These are phyloP conservation scores for Candida pseudoviswanathii DNA, from an alignment of 1,139 yeast species.

Conservation along the genomic window DNA sequence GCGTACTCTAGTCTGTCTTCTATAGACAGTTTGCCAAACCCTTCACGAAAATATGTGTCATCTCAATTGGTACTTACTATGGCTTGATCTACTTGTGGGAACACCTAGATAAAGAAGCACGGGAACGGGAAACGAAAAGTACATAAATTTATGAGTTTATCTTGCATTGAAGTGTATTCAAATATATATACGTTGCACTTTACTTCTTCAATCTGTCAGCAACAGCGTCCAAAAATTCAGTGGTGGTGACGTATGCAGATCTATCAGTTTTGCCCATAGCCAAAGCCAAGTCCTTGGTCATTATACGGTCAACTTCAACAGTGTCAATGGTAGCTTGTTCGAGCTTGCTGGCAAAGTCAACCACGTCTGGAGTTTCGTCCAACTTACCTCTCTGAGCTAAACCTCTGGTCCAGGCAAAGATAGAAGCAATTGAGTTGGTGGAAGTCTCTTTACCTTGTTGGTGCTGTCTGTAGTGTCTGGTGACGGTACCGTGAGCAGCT, in stretches of 20 bases:
- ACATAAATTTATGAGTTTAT: neutral
- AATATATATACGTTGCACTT: too few species aligned
- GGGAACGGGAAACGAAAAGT: slow-evolving; percentile 1
- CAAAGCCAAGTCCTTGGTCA: slow-evolving; percentile 83
- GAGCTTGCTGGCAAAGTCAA: slow-evolving; percentile 62
- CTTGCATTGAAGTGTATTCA: too few species aligned
- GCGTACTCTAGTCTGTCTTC: slow-evolving; percentile 17
- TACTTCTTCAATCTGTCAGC: slow-evolving; percentile 45
- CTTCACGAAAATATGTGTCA: slow-evolving; percentile 20
- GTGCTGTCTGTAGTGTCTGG: slow-evolving; percentile 83
- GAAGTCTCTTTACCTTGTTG: slow-evolving; percentile 85
- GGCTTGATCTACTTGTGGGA: slow-evolving; percentile 16
- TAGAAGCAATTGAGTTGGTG: slow-evolving; percentile 82
- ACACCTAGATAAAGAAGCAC: slow-evolving; percentile 11
- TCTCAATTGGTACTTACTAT: slow-evolving; percentile 23
- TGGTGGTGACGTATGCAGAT: slow-evolving; percentile 70
- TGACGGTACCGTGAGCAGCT: slow-evolving; percentile 88
- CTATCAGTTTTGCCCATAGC: slow-evolving; percentile 70
- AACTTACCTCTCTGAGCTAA: slow-evolving; percentile 77
- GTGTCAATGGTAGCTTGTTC: slow-evolving; percentile 74
- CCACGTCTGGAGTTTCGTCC: slow-evolving; percentile 71
- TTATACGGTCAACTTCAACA: slow-evolving; percentile 70
- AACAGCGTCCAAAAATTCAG: slow-evolving; percentile 75
- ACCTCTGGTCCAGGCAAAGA: slow-evolving; percentile 88
- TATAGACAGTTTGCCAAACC: slow-evolving; percentile 23